Base-by-base conservation (phyloP, 1,139 yeast species). In the Saccharomyces uvarum region DNA sequence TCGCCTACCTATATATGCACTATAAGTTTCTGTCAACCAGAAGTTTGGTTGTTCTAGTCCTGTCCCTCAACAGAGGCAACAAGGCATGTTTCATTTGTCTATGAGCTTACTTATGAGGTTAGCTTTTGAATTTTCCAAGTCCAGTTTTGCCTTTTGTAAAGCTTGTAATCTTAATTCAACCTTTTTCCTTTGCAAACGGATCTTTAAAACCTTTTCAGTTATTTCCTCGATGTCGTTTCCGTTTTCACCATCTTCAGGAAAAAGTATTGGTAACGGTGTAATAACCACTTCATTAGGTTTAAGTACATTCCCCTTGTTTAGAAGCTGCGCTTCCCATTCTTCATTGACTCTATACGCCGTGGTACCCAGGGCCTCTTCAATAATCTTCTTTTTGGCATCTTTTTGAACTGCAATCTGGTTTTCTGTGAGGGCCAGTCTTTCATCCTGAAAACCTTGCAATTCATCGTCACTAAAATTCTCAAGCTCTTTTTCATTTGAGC, bases 361-460 rank as follows among this genome's bases (percentile, higher is more conserved):
- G 8, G 13, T 27, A n/a, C n/a, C 21, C 19, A 33, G 3, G 16
- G 47, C 47, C 8, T 33, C 21, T 24, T 49, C 47, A n/a, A 32
- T 49, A n/a, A 32, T 21, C 16, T 21, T 29, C n/a, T 47, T 32
- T 13, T 29, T 24, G 3, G n/a, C 19, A 49, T 31, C 41, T 11
- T 29, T 28, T 31, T 48, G 47, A 49, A 33, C 33, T 4, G 26
- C 28, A 31, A 33, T 24, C 9, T 27, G 21, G 13, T 38, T 32
- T 13, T 49, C 48, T 8, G 62, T 57, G 33, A 64, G 47, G 1
- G 62, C 60, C 6, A 64, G 51, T 33, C 55, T 57, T 14, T 58
- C 62, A 31, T 62, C 66, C 29, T 59, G 62, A 48, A 58, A 57
- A 11, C 56, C 59, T 2, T 51, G 53, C 28, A 54, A 41, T 1